phyloP scores from a whole-genome alignment of 2,329 filamentous ascomycete genomes.

The Penicillium verrucosum region DNA sequence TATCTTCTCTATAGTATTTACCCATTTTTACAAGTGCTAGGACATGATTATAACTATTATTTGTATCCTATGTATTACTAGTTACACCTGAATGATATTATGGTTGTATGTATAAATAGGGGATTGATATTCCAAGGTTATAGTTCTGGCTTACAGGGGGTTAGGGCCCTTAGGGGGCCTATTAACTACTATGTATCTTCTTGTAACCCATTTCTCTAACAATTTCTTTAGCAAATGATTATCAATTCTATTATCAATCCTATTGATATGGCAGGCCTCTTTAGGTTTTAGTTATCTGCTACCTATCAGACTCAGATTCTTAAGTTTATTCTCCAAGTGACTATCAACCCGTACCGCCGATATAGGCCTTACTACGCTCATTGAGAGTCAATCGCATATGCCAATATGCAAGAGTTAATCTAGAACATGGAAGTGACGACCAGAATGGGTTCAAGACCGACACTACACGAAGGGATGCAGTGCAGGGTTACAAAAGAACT shows the following conservation, averaged over 20 bases:
- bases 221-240: neutral
- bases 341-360: too few relatives aligned
- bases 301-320: neutral
- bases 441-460: neutral
- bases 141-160: neutral
- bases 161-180: too few relatives aligned
- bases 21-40: neutral
- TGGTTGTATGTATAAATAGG: neutral
- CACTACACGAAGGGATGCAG: neutral
- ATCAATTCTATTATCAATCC: neutral
- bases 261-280: neutral
- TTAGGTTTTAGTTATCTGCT: neutral
- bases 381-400: neutral
- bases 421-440: neutral
- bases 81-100: neutral
- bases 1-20: neutral
- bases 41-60: neutral
- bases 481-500: neutral
- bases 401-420: neutral
- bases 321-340: too few relatives aligned
- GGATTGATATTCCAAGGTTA: neutral
- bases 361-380: neutral
- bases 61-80: neutral
- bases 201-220: neutral
- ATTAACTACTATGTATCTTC: neutral